Conservation (phyloP, 2,329 filamentous ascomycete species). For the Pseudogymnoascus sp. region DNA sequence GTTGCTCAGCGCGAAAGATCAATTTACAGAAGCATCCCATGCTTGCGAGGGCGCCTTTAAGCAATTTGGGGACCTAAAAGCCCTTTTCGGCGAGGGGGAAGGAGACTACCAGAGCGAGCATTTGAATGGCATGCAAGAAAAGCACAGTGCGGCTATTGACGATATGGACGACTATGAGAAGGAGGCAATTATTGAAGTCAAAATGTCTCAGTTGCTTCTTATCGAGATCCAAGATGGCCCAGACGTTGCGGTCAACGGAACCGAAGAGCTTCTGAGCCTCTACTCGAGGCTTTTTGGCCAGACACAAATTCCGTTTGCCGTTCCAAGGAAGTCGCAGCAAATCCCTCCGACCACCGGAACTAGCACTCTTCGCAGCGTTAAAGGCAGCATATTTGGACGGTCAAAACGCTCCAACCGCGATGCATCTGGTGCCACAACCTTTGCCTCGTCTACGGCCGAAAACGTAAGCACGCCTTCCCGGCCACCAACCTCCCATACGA, state of each 20-base stretch:
- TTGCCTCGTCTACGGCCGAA: conserved; percentile 5
- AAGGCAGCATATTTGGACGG: conserved; percentile 72
- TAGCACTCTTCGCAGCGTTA: conserved; percentile 63
- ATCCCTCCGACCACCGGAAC: conserved; percentile 62
- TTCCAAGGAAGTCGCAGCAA: conserved; percentile 33
- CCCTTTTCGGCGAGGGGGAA: conserved; percentile 61
- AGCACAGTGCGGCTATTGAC: conserved; percentile 48
- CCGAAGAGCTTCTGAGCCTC: conserved; percentile 74
- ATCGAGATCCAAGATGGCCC: conserved; percentile 78
- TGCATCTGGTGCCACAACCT: conserved; percentile 30
- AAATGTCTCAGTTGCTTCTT: conserved; percentile 87
- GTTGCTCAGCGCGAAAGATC: conserved; percentile 77
- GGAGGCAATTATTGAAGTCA: conserved; percentile 82
- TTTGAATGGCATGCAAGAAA: conserved; percentile 41
- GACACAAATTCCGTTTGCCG: conserved; percentile 20
- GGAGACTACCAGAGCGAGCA: conserved; percentile 58
- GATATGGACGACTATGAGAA: conserved; percentile 80
- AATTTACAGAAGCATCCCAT: conserved; percentile 71
- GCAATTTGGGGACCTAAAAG: conserved; percentile 67
- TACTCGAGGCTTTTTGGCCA: conserved; percentile 74
- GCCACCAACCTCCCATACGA: conserved; percentile 25
- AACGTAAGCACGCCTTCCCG: conserved; percentile 19
- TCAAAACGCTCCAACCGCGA: conserved; percentile 38
- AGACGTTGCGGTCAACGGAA: conserved; percentile 79
- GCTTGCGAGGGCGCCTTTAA: conserved; percentile 89